Base-by-base conservation (phyloP, 129 eudicot species). In the Lactuca sativa region DNA sequence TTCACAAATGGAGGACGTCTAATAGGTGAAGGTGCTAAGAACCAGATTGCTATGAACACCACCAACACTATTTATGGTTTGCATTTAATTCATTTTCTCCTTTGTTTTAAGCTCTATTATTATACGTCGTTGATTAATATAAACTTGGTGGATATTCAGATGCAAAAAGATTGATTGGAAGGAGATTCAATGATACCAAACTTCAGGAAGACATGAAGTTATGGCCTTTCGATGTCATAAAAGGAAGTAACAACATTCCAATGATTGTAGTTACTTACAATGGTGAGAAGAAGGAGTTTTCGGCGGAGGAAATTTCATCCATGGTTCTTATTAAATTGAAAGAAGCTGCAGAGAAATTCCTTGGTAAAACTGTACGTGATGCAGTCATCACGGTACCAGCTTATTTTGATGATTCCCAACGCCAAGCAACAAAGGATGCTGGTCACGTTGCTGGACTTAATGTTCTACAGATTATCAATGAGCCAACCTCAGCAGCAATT, bases 361-460 rank as follows among this genome's bases (percentile, higher is more conserved):
- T 25, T 25, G 30, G 30, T 25, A 25, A 25, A 25, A 25, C 30
- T 25, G 30, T 25, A 25, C 30, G 30, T 25, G 30, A 25, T 25
- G 30, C 30, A 25, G 30, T 25, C 30, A 25, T 25, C 30, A 25
- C 30, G 30, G 30, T 25, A 25, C 30, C 30, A 25, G 30, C 30
- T 25, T 25, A 25, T 25, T 25, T 25, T 25, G 30, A 25, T 25
- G 30, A 25, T 1, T 25, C 30, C 30, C 85, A 81, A 69, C 63
- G 85, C 53, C 85, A 81, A 71, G 85, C 85, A 12, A 81, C 85
- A 54, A 81, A 72, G 64, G 79, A 66, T 62, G 85, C 85, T 2
- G 85, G 79, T 31, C 56, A 65, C 34, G 74, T 81, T 53, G 75
- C 82, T 25, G 85, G 85, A n/a, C 79, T 81, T 18, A 74, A 81